Evolutionary conservation across 2,329 filamentous ascomycete species (phyloP).

Genomic region (Didymella exigua): DNA sequence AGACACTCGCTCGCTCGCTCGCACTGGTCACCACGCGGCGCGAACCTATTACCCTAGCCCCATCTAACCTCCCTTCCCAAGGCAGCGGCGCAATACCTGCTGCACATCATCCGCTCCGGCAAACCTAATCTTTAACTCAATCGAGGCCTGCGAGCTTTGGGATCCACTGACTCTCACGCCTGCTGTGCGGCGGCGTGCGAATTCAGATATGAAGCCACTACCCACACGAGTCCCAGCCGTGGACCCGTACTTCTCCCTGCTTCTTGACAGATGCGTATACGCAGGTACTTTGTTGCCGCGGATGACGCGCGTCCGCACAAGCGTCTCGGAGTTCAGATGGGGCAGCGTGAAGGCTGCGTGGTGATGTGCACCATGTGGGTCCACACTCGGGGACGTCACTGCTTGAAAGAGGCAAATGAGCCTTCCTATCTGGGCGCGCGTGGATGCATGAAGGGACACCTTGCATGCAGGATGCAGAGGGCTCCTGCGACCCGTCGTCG

Average conservation of each 20-base stretch:
- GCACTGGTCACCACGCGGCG: constrained; percentile 2
- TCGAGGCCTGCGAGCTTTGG: constrained; percentile 2
- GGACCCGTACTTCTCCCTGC: background rate
- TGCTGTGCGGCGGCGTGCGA: background rate
- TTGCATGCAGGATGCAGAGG: background rate
- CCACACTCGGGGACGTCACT: background rate
- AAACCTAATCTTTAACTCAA: constrained; percentile 20
- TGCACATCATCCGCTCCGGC: constrained; percentile 15
- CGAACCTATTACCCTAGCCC: constrained; percentile 10
- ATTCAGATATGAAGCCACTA: background rate
- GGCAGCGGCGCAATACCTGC: constrained; percentile 2
- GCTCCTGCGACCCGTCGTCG: background rate
- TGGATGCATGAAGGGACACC: background rate
- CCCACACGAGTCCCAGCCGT: background rate
- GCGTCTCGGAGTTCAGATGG: constrained; percentile 1
- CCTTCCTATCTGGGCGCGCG: background rate
- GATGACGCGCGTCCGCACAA: background rate
- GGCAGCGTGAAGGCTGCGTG: background rate
- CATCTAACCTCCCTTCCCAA: background rate
- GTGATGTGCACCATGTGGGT: background rate
- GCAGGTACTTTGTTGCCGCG: background rate
- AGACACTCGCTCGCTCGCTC: background rate
- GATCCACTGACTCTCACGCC: background rate
- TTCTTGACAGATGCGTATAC: background rate
- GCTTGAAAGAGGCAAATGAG: background rate